Base-by-base conservation (phyloP, 768 basidiomycete species). In the Xerocomus spinulosus region DNA sequence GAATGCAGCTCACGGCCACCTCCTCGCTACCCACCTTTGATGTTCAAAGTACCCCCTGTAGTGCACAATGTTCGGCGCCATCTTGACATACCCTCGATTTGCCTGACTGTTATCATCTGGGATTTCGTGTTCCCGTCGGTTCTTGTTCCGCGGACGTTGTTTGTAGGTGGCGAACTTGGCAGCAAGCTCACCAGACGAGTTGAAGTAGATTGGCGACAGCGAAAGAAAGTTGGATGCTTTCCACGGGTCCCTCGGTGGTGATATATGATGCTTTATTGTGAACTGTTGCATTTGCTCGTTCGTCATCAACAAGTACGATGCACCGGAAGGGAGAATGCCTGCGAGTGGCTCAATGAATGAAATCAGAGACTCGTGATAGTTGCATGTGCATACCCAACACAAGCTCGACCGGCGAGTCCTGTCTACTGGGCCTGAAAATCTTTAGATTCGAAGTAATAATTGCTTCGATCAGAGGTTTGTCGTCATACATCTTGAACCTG, bases 131-230 rank as follows among this genome's bases (percentile, higher is more conserved):
- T 55, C 62, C 1, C 52, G 46, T 13, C 58, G 35, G 24, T 66
- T 61, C 17, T 66, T 63, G 50, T 75, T 71, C 13, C 62, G 61
- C 0, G 60, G 50, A 38, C 71, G 73, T 6, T 70, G 69, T 40
- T 68, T 73, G 44, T 77, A 64, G 3, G 54, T 57, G 9, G 59
- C 52, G 3, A 79, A 51, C 52, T 74, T 79, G 33, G 64, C 67
- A 1, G 53, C 40, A 9, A 80, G 58, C 15, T 70, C 69, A 0
- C 61, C 42, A 4, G 15, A 17, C 7, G 51, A 56, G 39, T 42
- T 14, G 43, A 80, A 80, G 35, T 65, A 58, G 28, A 79, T 75
- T 1, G 78, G 78, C 0, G 78, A 79, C 8, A 80, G 52, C 0
- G 77, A 78, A 23, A 70, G 64, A 46, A 76, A 77, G 9, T 69